Percentiles rank a stretch among this genome's conserved stretches.
Evolutionary conservation across 495 filamentous ascomycete genomes (phyloP).

Genomic region (Aspergillus cavernicola): DNA sequence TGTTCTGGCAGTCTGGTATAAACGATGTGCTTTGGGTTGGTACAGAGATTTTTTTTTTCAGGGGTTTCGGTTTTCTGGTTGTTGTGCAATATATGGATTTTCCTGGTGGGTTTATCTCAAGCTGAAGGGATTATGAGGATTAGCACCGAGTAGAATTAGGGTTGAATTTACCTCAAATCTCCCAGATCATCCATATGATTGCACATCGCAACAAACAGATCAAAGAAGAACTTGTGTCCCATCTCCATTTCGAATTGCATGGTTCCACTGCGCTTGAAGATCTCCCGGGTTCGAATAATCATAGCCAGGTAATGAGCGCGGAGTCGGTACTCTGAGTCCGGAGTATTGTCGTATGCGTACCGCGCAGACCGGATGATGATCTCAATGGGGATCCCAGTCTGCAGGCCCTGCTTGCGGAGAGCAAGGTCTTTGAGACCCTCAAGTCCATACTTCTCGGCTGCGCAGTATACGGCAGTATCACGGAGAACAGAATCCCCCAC

Average conservation of each 20-base stretch:
- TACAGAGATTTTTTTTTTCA: constrained; percentile 12
- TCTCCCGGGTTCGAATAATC: constrained; percentile 89
- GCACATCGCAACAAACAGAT: constrained; percentile 95
- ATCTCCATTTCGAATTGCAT: constrained; percentile 98
- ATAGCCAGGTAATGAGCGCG: constrained; percentile 92
- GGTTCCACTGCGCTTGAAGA: constrained; percentile 92
- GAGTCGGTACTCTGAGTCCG: constrained; percentile 81
- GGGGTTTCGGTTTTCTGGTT: constrained; percentile 17
- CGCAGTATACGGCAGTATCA: constrained; percentile 90
- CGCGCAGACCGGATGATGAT: constrained; percentile 86
- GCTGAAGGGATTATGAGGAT: constrained; percentile 14
- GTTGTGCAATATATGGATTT: constrained; percentile 4
- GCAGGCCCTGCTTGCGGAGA: constrained; percentile 89
- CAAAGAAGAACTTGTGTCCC: constrained; percentile 89
- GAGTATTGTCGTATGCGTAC: constrained; percentile 91
- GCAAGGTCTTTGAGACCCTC: constrained; percentile 83
- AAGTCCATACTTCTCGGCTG: constrained; percentile 79
- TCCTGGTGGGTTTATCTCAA: constrained; percentile 33
- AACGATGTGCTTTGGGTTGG: constrained; percentile 21
- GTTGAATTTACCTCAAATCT: constrained; percentile 44
- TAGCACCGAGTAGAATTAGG: constrained; percentile 22
- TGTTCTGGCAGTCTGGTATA: constrained; percentile 35
- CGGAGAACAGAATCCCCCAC: constrained; percentile 70
- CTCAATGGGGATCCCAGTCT: constrained; percentile 76
- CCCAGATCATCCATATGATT: constrained; percentile 91